Base-by-base conservation (phyloP, 306 rosid genomes). In the Prunus fruticosa region DNA sequence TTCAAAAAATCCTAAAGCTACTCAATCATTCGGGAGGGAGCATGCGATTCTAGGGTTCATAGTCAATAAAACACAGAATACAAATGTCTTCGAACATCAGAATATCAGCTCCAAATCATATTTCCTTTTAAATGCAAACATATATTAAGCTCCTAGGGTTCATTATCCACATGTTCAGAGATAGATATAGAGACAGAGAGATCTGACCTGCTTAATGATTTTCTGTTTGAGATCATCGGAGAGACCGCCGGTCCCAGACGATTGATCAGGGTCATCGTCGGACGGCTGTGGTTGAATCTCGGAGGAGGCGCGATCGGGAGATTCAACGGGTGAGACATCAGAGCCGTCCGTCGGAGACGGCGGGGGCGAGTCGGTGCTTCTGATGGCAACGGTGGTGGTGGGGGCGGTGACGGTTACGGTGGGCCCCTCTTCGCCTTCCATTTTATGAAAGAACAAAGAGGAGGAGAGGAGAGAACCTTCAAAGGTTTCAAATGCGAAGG, bases 221-320 rank as follows among this genome's bases (percentile, higher is more conserved):
- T 80, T 91, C 43, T 80, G 85, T 79, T 93, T 96, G 69, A 96
- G 91, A 87, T 96, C 98, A 60, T 91, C 96, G 20, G 84, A 75
- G 67, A 93, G 89, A 54, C 76, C 88, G 50, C 50, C 84, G 20
- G 79, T 45, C 58, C 61, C 87, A 60, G 77, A 87, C 8, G 83
- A 58, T 22, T 76, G 88, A 79, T 77, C 93, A 20, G 25, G 89
- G 14, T 75, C 89, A 1, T 83, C 97, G 18, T 87, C 95, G 11
- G 91, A 86, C 50, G 83, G 66, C 61, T 66, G 75, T 41, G 80
- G 74, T 58, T 70, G 96, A 80, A 75, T 49, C 76, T 85, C 97
- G 3, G 84, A 52, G 43, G 77, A 46, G 41, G 57, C 81, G 28
- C 62, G 83, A 69, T 63, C 86, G 57, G 83, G 84, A 49, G 89